Evolutionary conservation across 2,329 filamentous ascomycete species (phyloP).

Genomic region (Aspergillus pseudoglaucus): DNA sequence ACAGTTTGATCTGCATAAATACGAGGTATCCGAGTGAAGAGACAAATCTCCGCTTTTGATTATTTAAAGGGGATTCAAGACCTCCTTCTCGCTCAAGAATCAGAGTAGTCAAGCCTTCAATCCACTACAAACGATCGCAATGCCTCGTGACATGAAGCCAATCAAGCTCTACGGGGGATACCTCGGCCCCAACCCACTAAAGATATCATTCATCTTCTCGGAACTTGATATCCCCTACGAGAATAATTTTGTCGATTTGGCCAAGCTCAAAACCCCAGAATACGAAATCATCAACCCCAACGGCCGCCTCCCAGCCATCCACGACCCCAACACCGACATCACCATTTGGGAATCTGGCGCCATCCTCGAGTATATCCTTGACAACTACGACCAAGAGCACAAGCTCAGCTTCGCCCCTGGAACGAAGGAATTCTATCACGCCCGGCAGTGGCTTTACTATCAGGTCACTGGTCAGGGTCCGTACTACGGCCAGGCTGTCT

Average conservation of each 20-base stretch:
- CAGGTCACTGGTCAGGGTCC: conserved; percentile 44
- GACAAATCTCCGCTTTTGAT: too few species aligned
- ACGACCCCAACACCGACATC: conserved; percentile 32
- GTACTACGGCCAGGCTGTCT: conserved; percentile 44
- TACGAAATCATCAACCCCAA: conserved; percentile 27
- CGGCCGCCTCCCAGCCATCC: conserved; percentile 29
- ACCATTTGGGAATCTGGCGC: conserved; percentile 42
- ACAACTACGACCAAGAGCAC: conserved; percentile 38
- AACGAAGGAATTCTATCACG: conserved; percentile 30
- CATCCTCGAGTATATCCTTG: conserved; percentile 40
- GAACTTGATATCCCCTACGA: conserved; percentile 28
- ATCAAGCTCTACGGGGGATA: conserved; percentile 16
- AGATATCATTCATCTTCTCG: conserved; percentile 26
- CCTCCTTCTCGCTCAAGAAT: too few species aligned
- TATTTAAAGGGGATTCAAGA: too few species aligned
- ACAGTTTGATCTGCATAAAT: too few species aligned
- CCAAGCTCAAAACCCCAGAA: conserved; percentile 24
- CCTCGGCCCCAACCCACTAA: conserved; percentile 25
- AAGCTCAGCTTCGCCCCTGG: conserved; percentile 30
- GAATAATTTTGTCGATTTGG: conserved; percentile 13
- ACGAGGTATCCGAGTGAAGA: too few species aligned
- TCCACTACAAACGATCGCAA: too few species aligned
- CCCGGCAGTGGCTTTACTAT: conserved; percentile 43
- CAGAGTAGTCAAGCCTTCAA: too few species aligned
- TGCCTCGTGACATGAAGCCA: not conserved